phyloP scores from a whole-genome alignment of 345 rosid species.

The Salix caprea region DNA sequence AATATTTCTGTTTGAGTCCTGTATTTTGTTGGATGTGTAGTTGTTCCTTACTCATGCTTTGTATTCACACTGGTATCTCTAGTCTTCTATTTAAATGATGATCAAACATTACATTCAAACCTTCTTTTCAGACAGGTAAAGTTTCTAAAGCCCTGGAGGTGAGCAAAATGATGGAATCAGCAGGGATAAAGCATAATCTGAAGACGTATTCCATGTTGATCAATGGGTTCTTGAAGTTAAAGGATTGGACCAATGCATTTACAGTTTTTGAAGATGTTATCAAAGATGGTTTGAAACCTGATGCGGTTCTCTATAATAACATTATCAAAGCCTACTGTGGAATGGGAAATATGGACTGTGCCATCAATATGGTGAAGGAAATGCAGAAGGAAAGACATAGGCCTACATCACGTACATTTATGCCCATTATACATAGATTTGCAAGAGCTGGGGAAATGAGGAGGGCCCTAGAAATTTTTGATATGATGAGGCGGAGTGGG shows the following conservation, averaged over 20 bases:
- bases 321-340: conserved; percentile 85
- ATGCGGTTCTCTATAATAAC: conserved; percentile 81
- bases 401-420: conserved; percentile 77
- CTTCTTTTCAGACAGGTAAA: conserved; percentile 64
- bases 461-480: conserved; percentile 73
- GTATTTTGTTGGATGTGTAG: background rate
- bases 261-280: conserved; percentile 81
- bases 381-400: conserved; percentile 82
- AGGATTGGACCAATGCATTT: conserved; percentile 95
- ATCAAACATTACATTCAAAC: background rate
- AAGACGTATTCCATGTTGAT: conserved; percentile 96
- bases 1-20: background rate
- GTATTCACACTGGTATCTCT: background rate
- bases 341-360: conserved; percentile 97
- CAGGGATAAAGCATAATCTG: conserved; percentile 75
- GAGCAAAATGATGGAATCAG: conserved; percentile 68
- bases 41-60: background rate
- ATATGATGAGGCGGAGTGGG: conserved; percentile 88
- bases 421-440: conserved; percentile 88
- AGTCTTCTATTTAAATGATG: background rate
- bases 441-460: conserved; percentile 79
- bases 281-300: conserved; percentile 74
- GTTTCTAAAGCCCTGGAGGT: conserved; percentile 78
- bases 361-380: conserved; percentile 68
- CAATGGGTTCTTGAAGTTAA: conserved; percentile 79